Conservation (phyloP, 352 stramenopile genomes). For the Phytophthora melonis region DNA sequence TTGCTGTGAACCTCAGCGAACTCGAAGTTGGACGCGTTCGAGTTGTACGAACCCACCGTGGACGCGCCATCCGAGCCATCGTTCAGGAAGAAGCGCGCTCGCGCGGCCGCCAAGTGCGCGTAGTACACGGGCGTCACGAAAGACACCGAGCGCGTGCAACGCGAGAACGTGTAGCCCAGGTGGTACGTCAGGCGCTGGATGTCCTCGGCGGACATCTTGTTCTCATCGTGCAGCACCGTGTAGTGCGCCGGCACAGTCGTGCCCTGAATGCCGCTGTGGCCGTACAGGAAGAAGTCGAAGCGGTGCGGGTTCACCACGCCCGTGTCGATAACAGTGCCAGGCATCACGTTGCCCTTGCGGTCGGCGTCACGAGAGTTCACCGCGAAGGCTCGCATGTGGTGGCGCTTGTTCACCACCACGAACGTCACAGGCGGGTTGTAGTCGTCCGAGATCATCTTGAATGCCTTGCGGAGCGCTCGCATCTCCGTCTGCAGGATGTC, state of each 20-base stretch:
- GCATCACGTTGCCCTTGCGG: slow-evolving; percentile 71
- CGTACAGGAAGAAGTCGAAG: slow-evolving; percentile 90
- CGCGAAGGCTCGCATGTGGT: slow-evolving; percentile 83
- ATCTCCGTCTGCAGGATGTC: slow-evolving; percentile 81
- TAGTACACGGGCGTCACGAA: slow-evolving; percentile 89
- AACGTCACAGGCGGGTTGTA: slow-evolving; percentile 87
- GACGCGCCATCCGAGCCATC: slow-evolving; percentile 62
- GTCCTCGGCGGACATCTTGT: slow-evolving; percentile 63
- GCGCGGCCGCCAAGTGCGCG: slow-evolving; percentile 81
- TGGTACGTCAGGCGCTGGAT: slow-evolving; percentile 72
- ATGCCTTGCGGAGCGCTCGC: slow-evolving; percentile 80
- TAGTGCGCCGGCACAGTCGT: slow-evolving; percentile 88
- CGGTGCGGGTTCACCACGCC: slow-evolving; percentile 83
- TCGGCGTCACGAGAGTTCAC: slow-evolving; percentile 49
- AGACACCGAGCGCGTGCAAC: slow-evolving; percentile 86
- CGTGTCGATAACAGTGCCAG: slow-evolving; percentile 82
- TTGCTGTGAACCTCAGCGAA: slow-evolving; percentile 64
- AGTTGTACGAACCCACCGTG: slow-evolving; percentile 59
- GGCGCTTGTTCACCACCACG: slow-evolving; percentile 88
- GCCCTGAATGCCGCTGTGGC: slow-evolving; percentile 80
- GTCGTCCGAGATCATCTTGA: slow-evolving; percentile 55
- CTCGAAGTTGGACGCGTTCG: slow-evolving; percentile 61
- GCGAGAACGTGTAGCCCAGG: slow-evolving; percentile 85
- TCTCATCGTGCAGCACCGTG: slow-evolving; percentile 83
- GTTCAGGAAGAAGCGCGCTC: slow-evolving; percentile 82